Base-by-base conservation (phyloP, 2,329 filamentous ascomycete genomes). In the Colletotrichum tanaceti region DNA sequence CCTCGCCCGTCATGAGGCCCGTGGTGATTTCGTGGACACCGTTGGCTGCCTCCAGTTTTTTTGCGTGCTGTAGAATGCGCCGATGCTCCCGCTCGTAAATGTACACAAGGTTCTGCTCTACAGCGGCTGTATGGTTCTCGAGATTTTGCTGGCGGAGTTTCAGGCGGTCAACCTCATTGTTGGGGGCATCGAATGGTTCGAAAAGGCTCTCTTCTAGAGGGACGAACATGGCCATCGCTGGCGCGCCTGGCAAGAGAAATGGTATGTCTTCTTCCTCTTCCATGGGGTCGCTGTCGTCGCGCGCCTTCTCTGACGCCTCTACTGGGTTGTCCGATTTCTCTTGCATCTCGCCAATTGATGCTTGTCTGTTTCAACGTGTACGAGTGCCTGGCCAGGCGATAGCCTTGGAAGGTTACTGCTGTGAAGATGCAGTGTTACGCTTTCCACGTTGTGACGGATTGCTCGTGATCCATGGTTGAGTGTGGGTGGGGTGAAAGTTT, bases 41-140 rank as follows among this genome's bases (percentile, higher is more conserved):
- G 10, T 43, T 20, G 39, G 39, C 32, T 9, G 55, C 58, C 32
- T 73, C 70, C 9, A 43, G 47, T 14, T 28, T 60, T 13, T 70
- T 70, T 3, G 75, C 75, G 9, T 71, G 68, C 18, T 66, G 64
- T 4, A 78, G 47, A 35, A 77, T 73, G 16, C 78, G 77, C 28
- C 63, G 66, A 63, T 75, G 75, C 70, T 81, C 79, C 22, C 77
- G 75, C 55, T 75, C 72, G 44, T 79, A 77, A 55, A 80, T 74
- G 67, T 74, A 75, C 35, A 75, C 44, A 24, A 80, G 66, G 52
- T 79, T 79, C 24, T 75, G 72, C 35, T 73, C 73, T 22, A 80
- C 76, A 16, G 72, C 76, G 1, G 64, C 65, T 14, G 72, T 72
- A 59, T 79, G 75, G 59, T 72, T 72, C 39, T 80, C 77, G 43